Base-by-base conservation (phyloP, 2,329 filamentous ascomycete genomes). In the Epichloe sibirici region DNA sequence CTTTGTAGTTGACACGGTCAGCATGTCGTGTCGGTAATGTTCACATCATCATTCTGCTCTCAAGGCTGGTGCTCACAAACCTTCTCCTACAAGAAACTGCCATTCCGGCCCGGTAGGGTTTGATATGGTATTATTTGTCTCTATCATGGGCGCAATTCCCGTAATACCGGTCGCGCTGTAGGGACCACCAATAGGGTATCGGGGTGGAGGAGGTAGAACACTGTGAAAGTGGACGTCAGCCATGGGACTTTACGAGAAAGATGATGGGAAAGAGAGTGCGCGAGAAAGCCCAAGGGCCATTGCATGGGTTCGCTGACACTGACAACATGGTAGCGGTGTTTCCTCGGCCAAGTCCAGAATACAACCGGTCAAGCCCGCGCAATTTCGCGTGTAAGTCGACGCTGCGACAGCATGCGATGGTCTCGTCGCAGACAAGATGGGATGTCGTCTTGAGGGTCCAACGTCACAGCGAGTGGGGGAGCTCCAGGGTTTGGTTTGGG, bases 81-180 rank as follows among this genome's bases (percentile, higher is more conserved):
- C 93, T 82, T 98, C 93, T 68, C 91, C 93, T 47, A 91, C 90
- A 44, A 95, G 82, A 59, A 98, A 84, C 66, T 94, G 88, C 69
- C 89, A 88, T 61, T 95, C 90, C 25, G 87, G 80, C 5, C 88
- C 88, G 38, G 82, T 82, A 25, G 88, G 91, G 62, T 87, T 86
- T 53, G 81, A 82, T 56, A 98, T 74, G 40, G 83, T 85, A 66
- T 97, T 98, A 70, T 93, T 95, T 51, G 91, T 96, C 76, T 98
- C 93, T 63, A 95, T 85, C 68, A 95, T 81, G 39, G 86, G 85
- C 39, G 81, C 75, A 49, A 82, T 76, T 66, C 84, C 77, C 56
- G 83, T 83, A 63, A 83, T 79, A 58, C 81, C 81, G 51, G 84
- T 78, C 58, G 81, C 81, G 60, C 85, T 83, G 72, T 87, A 86